A percentile compares a stretch with the other conserved stretches of the same genome.
Conservation (phyloP, 306 rosid species). For the Cucurbita argyrosperma region DNA sequence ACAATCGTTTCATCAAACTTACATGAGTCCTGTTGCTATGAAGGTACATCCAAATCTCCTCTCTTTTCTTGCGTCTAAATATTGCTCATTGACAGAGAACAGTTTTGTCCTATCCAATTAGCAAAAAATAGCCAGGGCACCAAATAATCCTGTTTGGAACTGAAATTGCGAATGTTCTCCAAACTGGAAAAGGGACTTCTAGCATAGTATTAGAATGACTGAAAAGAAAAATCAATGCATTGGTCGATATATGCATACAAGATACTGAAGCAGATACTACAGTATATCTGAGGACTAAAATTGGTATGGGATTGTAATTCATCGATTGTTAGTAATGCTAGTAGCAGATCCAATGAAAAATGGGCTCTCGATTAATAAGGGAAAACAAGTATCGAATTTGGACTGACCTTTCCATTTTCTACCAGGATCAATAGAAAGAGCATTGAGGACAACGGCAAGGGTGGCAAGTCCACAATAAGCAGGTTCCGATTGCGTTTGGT, state of each 20-base stretch:
- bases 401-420: slow-evolving; percentile 85
- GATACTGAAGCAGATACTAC: not conserved
- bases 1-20: not conserved
- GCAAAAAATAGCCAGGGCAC: not conserved
- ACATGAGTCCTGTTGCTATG: not conserved
- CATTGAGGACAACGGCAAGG: slow-evolving; percentile 72
- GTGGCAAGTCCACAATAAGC: slow-evolving; percentile 78
- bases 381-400: not conserved
- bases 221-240: not conserved
- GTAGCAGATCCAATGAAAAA: not conserved
- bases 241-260: not conserved
- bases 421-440: slow-evolving; percentile 92
- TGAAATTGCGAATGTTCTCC: not conserved
- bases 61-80: not conserved
- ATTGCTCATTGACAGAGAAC: not conserved
- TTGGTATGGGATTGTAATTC: not conserved
- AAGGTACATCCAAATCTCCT: not conserved
- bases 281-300: not conserved
- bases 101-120: not conserved
- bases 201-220: not conserved
- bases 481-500: slow-evolving; percentile 92
- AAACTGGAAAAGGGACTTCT: not conserved
- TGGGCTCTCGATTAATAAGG: not conserved
- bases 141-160: not conserved
- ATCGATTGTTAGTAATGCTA: not conserved